Evolutionary conservation across 306 rosid species (phyloP).

Genomic region (Hippophae rhamnoides): DNA sequence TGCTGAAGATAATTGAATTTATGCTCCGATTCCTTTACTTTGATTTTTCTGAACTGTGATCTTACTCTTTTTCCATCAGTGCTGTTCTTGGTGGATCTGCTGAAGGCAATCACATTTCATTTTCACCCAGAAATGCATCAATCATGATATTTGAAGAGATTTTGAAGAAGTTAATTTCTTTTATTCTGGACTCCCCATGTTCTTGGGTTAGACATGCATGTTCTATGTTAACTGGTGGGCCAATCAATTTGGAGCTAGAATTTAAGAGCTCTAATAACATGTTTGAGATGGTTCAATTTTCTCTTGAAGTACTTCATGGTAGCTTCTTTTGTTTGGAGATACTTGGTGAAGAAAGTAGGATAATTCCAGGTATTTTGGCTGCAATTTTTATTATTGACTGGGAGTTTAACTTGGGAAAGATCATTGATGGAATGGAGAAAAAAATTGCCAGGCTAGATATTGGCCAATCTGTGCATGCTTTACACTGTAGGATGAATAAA

Average conservation of each 20-base stretch:
- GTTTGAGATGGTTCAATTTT: conserved; percentile 52
- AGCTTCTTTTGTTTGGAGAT: conserved; percentile 54
- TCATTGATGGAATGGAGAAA: conserved; percentile 27
- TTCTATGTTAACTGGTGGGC: conserved; percentile 36
- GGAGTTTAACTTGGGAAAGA: conserved; percentile 48
- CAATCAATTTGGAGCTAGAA: conserved; percentile 24
- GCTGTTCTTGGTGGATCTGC: conserved; percentile 72
- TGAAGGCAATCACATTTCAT: conserved; percentile 38
- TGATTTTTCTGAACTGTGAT: conserved; percentile 10
- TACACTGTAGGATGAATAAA: conserved; percentile 42
- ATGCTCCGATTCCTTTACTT: conserved; percentile 11
- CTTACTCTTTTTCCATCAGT: conserved; percentile 38
- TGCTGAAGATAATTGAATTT: conserved; percentile 3
- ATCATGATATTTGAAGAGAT: conserved; percentile 52
- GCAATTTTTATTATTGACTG: conserved; percentile 59
- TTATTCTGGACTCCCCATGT: conserved; percentile 53
- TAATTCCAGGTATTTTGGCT: conserved; percentile 58
- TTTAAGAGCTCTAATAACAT: conserved; percentile 30
- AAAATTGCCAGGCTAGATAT: conserved; percentile 38
- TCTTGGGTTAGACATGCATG: conserved; percentile 56
- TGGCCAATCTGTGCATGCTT: conserved; percentile 41
- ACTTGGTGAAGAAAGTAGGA: conserved; percentile 49
- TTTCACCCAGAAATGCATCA: conserved; percentile 56
- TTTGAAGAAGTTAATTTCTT: conserved; percentile 53
- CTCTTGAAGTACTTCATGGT: conserved; percentile 73